A percentile compares a stretch with the other conserved stretches of the same genome.
phyloP scores from a whole-genome alignment of 2,329 filamentous ascomycete species.

The Aspergillus brasiliensis region DNA sequence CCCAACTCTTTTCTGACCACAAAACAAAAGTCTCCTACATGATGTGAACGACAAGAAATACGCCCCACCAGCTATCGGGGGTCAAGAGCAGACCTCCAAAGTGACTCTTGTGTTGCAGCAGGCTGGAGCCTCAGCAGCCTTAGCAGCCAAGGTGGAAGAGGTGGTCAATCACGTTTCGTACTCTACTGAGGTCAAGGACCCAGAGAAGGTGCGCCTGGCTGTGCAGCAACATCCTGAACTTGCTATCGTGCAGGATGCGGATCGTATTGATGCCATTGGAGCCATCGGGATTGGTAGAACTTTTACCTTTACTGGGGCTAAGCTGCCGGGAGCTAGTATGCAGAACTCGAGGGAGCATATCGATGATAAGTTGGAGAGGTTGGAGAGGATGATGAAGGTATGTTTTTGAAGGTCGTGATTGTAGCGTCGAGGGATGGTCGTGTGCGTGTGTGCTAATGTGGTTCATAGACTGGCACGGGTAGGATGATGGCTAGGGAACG shows the following conservation, averaged over 20 bases:
- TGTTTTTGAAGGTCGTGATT: not conserved
- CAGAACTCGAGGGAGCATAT: slow-evolving; percentile 4
- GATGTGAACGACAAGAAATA: slow-evolving; percentile 20
- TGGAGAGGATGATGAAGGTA: slow-evolving; percentile 9
- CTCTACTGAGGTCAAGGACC: slow-evolving; percentile 15
- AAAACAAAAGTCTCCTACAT: slow-evolving; percentile 12
- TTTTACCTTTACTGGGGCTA: slow-evolving; percentile 2
- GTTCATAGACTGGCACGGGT: not conserved
- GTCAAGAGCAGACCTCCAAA: not conserved
- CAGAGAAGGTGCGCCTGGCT: not conserved
- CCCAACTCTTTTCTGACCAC: not conserved
- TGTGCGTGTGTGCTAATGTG: not conserved
- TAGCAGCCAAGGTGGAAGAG: slow-evolving; percentile 7
- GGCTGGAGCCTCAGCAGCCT: not conserved
- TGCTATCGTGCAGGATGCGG: slow-evolving; percentile 10
- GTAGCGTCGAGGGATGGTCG: too few relatives aligned
- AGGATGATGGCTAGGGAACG: slow-evolving; percentile 3
- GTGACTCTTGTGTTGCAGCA: slow-evolving; percentile 8
- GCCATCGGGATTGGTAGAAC: slow-evolving; percentile 8
- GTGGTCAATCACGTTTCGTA: slow-evolving; percentile 20
- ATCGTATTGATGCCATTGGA: slow-evolving; percentile 12
- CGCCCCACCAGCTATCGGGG: not conserved
- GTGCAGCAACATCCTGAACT: slow-evolving; percentile 7
- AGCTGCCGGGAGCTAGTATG: slow-evolving; percentile 1
- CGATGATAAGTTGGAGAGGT: slow-evolving; percentile 7